Evolutionary conservation across 2,329 filamentous ascomycete species (phyloP).

Genomic region (Leptodontidium sp.): DNA sequence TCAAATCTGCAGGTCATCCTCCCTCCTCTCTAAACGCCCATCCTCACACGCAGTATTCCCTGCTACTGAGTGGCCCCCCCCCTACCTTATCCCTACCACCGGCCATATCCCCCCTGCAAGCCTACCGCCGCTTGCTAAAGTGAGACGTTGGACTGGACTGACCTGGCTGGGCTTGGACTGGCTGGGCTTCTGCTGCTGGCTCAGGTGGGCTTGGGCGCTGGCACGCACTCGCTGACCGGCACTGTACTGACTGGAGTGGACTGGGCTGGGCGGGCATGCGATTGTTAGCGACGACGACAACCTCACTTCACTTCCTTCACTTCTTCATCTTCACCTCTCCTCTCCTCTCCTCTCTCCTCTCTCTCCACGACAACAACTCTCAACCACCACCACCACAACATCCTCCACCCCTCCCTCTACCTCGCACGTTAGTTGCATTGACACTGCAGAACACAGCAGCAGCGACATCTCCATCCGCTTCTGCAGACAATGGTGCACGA

Average conservation of each 20-base stretch:
- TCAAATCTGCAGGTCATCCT: no score
- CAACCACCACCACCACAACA: not conserved
- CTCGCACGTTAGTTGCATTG: not conserved
- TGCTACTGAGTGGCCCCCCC: not conserved
- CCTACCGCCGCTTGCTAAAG: constrained; percentile 7
- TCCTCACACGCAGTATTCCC: no score
- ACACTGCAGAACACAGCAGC: not conserved
- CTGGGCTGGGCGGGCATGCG: not conserved
- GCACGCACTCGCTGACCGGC: not conserved
- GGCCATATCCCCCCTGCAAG: not conserved
- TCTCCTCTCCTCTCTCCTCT: not conserved
- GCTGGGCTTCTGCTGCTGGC: not conserved
- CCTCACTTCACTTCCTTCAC: not conserved
- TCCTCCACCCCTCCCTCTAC: not conserved
- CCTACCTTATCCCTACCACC: not conserved
- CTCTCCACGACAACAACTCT: constrained; percentile 1
- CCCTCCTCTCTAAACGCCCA: no score
- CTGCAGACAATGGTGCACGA: constrained; percentile 15
- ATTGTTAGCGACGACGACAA: constrained; percentile 10
- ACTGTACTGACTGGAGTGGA: no score
- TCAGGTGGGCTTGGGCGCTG: constrained; percentile 4
- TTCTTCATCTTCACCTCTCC: not conserved
- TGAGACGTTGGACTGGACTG: constrained; percentile 15
- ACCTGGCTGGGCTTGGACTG: not conserved
- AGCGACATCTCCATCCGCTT: not conserved